phyloP scores from a whole-genome alignment of 2,329 filamentous ascomycete genomes.

The Colletotrichum limetticola region DNA sequence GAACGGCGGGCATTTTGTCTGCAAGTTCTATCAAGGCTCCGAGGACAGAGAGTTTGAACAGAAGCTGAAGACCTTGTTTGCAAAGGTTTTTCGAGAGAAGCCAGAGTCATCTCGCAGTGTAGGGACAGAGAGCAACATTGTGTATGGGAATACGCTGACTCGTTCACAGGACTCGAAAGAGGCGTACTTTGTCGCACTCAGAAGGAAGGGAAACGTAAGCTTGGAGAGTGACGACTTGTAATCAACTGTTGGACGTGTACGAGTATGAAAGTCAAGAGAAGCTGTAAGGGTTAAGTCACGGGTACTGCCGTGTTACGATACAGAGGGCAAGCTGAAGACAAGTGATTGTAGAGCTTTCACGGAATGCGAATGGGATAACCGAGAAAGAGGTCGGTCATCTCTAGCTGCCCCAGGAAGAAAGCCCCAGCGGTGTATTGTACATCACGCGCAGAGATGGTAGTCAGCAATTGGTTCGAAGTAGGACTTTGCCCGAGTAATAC shows the following conservation, averaged over 20 bases:
- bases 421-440: neutral
- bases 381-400: neutral
- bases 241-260: neutral
- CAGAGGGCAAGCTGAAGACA: neutral
- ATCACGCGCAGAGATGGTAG: too few species aligned
- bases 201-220: slow-evolving; percentile 65
- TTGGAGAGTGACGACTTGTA: neutral
- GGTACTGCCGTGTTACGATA: neutral
- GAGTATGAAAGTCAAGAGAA: neutral
- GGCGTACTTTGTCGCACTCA: slow-evolving; percentile 84
- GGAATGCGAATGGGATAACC: neutral
- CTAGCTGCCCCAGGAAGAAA: neutral
- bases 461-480: neutral
- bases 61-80: slow-evolving; percentile 80
- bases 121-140: slow-evolving; percentile 47
- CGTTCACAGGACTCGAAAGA: slow-evolving; percentile 82
- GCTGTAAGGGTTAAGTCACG: neutral
- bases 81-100: slow-evolving; percentile 86
- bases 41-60: slow-evolving; percentile 86
- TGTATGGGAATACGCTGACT: neutral
- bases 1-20: slow-evolving; percentile 88
- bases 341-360: neutral
- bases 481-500: neutral
- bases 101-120: slow-evolving; percentile 90
- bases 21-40: slow-evolving; percentile 94